Evolutionary conservation across 202 grass and related monocot genomes (phyloP), one percentile per base, ranked within the genome.

Genomic region (Cymbopogon flexuosus): DNA sequence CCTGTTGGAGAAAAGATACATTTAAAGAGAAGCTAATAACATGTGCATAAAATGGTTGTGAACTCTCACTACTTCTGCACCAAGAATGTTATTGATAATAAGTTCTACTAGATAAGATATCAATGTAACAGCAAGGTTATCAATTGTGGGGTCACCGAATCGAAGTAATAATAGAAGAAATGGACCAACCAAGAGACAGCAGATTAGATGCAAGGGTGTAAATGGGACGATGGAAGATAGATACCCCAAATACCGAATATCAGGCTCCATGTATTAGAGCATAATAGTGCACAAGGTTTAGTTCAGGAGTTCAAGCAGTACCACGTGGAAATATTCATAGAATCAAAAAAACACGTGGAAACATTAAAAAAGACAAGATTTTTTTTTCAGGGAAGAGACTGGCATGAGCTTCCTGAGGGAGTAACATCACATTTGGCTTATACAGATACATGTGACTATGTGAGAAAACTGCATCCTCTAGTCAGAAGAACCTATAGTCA

Each of bases 1-100:
- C 94, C 94, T 94, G 83, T 23, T n/a, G 10, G 51, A 87, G 68
- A 65, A 75, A 43, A 47, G 41, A 80, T 52, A 40, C 15, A 16
- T 59, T 5, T 75, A 62, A 62, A 23, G n/a, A 76, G 67, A 58
- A 68, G 10, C 60, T 16, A 57, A 62, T 52, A 76, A 78, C n/a
- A 47, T 65, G 27, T 46, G 46, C 22, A 65, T 36, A 72, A 30
- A 73, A 72, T 57, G 58, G 12, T 39, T 33, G 9, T n/a, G 59
- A 62, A 62, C 59, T 68, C 62, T 75, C 37, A 62, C 79, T 40
- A 49, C 45, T 74, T 56, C 6, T 57, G 47, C 49, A 56, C 52
- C n/a, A 34, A 45, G 60, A 74, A 75, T 23, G 47, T 19, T 24
- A 40, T 22, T 35, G 37, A 10, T 72, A 70, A 29, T 72, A 70